These are phyloP conservation scores for Erythrobasidium yunnanense DNA, from an alignment of 768 basidiomycete species.

Conservation along the genomic window DNA sequence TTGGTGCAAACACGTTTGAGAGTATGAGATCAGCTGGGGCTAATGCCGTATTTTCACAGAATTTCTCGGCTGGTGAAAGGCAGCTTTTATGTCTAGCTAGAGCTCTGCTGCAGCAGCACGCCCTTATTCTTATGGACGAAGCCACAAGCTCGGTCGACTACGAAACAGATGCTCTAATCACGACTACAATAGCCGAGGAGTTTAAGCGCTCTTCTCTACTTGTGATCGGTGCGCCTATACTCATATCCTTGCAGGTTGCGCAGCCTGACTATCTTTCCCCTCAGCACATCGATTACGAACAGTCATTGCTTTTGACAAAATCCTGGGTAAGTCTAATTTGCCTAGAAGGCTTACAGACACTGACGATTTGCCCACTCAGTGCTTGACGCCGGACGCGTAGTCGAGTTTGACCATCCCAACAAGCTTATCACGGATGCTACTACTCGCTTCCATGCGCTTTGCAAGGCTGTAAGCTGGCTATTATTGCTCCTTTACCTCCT, in stretches of 20 bases:
- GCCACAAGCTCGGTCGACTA: constrained; percentile 46
- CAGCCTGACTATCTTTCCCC: background rate
- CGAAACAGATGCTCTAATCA: constrained; percentile 47
- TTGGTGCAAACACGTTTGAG: background rate
- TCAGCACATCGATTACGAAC: constrained; percentile 33
- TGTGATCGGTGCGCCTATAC: constrained; percentile 29
- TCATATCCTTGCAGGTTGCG: background rate
- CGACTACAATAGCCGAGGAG: constrained; percentile 32
- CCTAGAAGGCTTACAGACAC: background rate
- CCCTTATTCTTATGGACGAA: constrained; percentile 33
- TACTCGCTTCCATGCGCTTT: constrained; percentile 35
- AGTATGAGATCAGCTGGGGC: background rate
- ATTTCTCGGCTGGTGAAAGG: constrained; percentile 30
- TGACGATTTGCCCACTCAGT: background rate
- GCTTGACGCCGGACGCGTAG: constrained; percentile 32
- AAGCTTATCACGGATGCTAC: constrained; percentile 33
- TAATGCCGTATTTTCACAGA: constrained; percentile 8
- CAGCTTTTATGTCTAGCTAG: constrained; percentile 38
- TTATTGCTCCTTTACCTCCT: background rate
- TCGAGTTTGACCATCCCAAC: constrained; percentile 36
- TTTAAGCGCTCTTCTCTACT: constrained; percentile 36
- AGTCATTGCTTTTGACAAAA: constrained; percentile 36
- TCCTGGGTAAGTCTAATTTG: constrained; percentile 23
- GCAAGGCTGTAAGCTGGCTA: constrained; percentile 20
- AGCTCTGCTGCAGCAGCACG: constrained; percentile 33